Percentiles rank a stretch among this genome's conserved stretches.
Evolutionary conservation across 495 filamentous ascomycete species (phyloP).

Genomic region (Hyaloscypha bicolor): DNA sequence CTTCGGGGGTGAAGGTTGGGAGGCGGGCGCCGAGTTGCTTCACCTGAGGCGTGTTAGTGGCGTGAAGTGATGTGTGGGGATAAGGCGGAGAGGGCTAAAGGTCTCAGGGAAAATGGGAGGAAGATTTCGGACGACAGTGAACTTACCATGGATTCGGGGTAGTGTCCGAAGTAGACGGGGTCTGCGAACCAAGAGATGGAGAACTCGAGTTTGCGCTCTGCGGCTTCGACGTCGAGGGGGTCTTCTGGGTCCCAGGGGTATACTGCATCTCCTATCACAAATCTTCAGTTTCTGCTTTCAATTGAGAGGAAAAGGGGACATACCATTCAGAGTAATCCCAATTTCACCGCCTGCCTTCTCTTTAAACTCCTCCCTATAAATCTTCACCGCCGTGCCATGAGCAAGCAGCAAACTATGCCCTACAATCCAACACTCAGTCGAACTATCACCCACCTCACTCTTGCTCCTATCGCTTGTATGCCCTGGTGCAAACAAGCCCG

Average conservation of each 20-base stretch:
- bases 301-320: background rate
- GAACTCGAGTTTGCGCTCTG: slow-evolving; percentile 66
- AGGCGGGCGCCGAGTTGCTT: slow-evolving; percentile 72
- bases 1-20: slow-evolving; percentile 65
- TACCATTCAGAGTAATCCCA: slow-evolving; percentile 63
- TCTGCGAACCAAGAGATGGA: slow-evolving; percentile 71
- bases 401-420: slow-evolving; percentile 64
- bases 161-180: slow-evolving; percentile 74
- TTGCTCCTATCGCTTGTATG: slow-evolving; percentile 59
- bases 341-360: slow-evolving; percentile 58
- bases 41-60: slow-evolving; percentile 27
- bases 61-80: too few species aligned
- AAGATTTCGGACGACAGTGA: too few species aligned
- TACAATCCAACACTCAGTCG: slow-evolving; percentile 60
- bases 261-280: slow-evolving; percentile 49
- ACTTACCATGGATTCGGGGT: slow-evolving; percentile 67
- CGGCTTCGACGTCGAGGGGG: slow-evolving; percentile 59
- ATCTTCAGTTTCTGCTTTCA: slow-evolving; percentile 1
- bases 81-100: too few species aligned
- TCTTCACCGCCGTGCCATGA: slow-evolving; percentile 63
- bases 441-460: slow-evolving; percentile 56
- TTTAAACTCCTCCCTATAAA: slow-evolving; percentile 71
- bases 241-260: slow-evolving; percentile 60
- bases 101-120: too few species aligned
- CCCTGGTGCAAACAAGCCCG: slow-evolving; percentile 61